These are phyloP conservation scores for Whalleya microplaca DNA, from an alignment of 2,329 filamentous ascomycete species.

Conservation along the genomic window DNA sequence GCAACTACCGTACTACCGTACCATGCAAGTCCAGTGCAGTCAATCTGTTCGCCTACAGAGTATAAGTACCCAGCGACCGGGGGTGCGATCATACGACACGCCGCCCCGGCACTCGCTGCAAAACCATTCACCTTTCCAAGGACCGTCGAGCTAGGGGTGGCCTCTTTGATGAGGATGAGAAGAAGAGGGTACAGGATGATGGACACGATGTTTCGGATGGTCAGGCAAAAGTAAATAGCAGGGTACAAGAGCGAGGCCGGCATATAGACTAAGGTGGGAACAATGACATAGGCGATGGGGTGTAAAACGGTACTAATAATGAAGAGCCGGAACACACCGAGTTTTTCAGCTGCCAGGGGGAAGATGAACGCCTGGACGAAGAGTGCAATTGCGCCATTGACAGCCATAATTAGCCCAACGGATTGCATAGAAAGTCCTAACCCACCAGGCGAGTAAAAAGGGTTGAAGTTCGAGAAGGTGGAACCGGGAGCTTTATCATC, in stretches of 20 bases:
- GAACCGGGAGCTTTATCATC: slow-evolving; percentile 60
- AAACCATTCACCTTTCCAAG: slow-evolving; percentile 69
- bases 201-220: slow-evolving; percentile 62
- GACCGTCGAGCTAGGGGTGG: slow-evolving; percentile 58
- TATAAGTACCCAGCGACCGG: slow-evolving; percentile 68
- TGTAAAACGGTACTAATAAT: slow-evolving; percentile 62
- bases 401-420: slow-evolving; percentile 64
- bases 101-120: slow-evolving; percentile 67
- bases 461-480: slow-evolving; percentile 39
- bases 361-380: slow-evolving; percentile 65
- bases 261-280: slow-evolving; percentile 61
- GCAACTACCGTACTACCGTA: slow-evolving; percentile 64
- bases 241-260: slow-evolving; percentile 55
- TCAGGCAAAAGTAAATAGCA: slow-evolving; percentile 61
- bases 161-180: slow-evolving; percentile 70
- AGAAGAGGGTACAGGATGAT: slow-evolving; percentile 69
- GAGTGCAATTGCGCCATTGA: slow-evolving; percentile 62
- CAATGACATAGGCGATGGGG: slow-evolving; percentile 62
- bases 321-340: slow-evolving; percentile 65
- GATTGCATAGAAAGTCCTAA: slow-evolving; percentile 64
- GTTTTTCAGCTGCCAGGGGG: slow-evolving; percentile 58
- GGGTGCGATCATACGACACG: slow-evolving; percentile 69
- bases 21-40: slow-evolving; percentile 67
- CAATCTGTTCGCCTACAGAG: slow-evolving; percentile 58
- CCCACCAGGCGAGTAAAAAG: slow-evolving; percentile 63